Conservation (phyloP, 176 grass and related monocot species). For the Oryza meridionalis region DNA sequence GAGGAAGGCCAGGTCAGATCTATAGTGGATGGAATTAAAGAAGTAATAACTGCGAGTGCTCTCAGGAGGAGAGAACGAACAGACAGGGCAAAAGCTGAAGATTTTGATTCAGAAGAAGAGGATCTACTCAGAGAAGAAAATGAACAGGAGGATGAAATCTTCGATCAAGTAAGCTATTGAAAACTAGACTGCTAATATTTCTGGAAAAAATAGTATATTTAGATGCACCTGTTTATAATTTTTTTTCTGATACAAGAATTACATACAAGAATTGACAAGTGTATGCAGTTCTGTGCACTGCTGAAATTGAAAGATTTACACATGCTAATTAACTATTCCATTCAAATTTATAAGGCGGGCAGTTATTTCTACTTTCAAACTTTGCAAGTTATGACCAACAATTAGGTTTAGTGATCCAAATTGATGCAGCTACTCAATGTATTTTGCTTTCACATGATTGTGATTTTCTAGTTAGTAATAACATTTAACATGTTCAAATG, state of each 20-base stretch:
- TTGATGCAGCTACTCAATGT: neutral
- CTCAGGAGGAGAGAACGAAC: constrained; percentile 70
- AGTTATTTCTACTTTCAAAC: neutral
- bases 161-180: constrained; percentile 66
- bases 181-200: constrained; percentile 16
- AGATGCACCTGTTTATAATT: constrained; percentile 8
- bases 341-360: neutral
- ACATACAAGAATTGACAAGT: constrained; percentile 1
- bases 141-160: constrained; percentile 85
- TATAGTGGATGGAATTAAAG: constrained; percentile 73
- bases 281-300: neutral
- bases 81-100: constrained; percentile 61
- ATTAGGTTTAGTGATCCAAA: neutral
- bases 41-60: constrained; percentile 62
- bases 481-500: neutral
- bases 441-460: neutral
- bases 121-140: constrained; percentile 86
- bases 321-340: constrained; percentile 22
- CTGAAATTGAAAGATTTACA: constrained; percentile 21
- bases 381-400: neutral
- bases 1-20: constrained; percentile 70
- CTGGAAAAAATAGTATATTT: neutral
- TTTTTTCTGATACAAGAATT: constrained; percentile 7
- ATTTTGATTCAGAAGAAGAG: constrained; percentile 85
- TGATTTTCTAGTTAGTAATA: neutral